Conservation (phyloP, 495 filamentous ascomycete species). For the Parathielavia hyrcaniae region DNA sequence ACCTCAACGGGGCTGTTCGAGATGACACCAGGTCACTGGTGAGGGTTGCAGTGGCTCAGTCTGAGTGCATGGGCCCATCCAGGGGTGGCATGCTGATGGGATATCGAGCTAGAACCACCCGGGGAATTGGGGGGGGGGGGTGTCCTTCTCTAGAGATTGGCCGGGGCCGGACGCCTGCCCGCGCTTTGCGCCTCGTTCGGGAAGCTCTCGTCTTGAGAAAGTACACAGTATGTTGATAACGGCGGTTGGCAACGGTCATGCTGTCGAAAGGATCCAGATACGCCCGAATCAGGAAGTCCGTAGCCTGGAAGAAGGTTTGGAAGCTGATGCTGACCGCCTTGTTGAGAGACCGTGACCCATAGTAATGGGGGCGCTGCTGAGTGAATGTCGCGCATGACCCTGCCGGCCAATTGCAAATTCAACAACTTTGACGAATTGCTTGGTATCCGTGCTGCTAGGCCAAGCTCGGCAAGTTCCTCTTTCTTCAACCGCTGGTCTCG, state of each 20-base stretch:
- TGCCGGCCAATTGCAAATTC: too few relatives aligned
- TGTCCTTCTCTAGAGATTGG: conserved; percentile 23
- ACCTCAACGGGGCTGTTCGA: neutral
- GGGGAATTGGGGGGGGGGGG: conserved; percentile 15
- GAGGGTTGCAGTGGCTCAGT: conserved; percentile 14
- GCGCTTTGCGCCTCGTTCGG: conserved; percentile 8
- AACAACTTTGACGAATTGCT: too few relatives aligned
- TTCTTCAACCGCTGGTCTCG: too few relatives aligned
- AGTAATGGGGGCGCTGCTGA: too few relatives aligned
- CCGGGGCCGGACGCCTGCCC: conserved; percentile 17
- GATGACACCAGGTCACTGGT: conserved; percentile 4
- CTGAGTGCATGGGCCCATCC: conserved; percentile 24
- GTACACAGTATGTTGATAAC: too few relatives aligned
- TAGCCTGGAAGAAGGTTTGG: too few relatives aligned
- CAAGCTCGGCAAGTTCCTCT: too few relatives aligned
- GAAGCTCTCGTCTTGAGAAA: conserved; percentile 2
- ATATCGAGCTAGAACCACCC: conserved; percentile 25
- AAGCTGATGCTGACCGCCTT: too few relatives aligned
- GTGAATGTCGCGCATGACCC: too few relatives aligned
- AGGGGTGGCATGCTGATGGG: conserved; percentile 22
- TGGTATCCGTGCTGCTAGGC: too few relatives aligned
- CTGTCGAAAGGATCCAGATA: neutral
- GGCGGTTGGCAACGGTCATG: conserved; percentile 15
- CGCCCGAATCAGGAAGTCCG: neutral
- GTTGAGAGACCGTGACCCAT: too few relatives aligned